A percentile compares a stretch with the other conserved stretches of the same genome.
Evolutionary conservation across 306 rosid species (phyloP).

Genomic region (Rosa lucieae): DNA sequence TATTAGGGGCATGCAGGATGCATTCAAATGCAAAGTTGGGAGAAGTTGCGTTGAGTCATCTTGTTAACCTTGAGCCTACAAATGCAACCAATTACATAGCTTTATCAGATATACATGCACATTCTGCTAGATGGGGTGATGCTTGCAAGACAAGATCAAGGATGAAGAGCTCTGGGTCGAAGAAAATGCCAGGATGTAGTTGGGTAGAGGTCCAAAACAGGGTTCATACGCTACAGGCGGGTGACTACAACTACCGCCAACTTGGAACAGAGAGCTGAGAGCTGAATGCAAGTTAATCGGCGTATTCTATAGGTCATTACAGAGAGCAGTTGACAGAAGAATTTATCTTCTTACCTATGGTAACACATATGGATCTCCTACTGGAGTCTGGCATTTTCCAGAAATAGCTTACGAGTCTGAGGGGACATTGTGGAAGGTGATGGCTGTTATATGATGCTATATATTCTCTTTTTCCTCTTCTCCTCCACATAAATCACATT

Average conservation of each 20-base stretch:
- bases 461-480: slow-evolving; percentile 2
- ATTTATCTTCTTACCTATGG: slow-evolving; percentile 78
- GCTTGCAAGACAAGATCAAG: slow-evolving; percentile 47
- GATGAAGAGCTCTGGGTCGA: slow-evolving; percentile 41
- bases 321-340: slow-evolving; percentile 46
- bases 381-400: slow-evolving; percentile 81
- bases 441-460: neutral
- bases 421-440: slow-evolving; percentile 76
- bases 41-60: slow-evolving; percentile 59
- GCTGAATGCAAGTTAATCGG: neutral
- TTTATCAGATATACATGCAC: slow-evolving; percentile 60
- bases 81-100: slow-evolving; percentile 53
- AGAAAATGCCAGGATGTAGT: slow-evolving; percentile 66
- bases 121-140: slow-evolving; percentile 54
- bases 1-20: slow-evolving; percentile 65
- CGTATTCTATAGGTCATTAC: slow-evolving; percentile 52
- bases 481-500: neutral
- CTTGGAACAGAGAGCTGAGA: slow-evolving; percentile 10
- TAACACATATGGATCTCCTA: slow-evolving; percentile 48
- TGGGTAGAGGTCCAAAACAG: slow-evolving; percentile 53
- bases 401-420: slow-evolving; percentile 76
- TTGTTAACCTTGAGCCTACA: slow-evolving; percentile 61
- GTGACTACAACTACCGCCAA: slow-evolving; percentile 23
- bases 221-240: slow-evolving; percentile 14
- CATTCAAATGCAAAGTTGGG: slow-evolving; percentile 63